Percentiles rank a stretch among this genome's conserved stretches.
phyloP scores from a whole-genome alignment of 2,329 filamentous ascomycete species.

The Aspergillus proliferans region DNA sequence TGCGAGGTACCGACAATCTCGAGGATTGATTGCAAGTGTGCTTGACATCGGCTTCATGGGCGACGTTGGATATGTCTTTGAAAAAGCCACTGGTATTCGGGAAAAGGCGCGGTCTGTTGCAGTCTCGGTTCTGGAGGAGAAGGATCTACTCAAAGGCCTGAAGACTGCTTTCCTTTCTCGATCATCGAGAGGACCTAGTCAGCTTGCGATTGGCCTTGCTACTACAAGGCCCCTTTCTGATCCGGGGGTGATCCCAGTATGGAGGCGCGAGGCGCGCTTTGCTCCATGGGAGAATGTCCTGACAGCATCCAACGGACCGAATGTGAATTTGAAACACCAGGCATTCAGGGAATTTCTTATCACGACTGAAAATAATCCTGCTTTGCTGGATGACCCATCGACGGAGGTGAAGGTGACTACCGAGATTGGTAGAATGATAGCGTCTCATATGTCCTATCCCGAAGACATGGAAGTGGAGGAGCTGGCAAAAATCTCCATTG shows the following conservation, averaged over 20 bases:
- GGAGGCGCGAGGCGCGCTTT: constrained; percentile 5
- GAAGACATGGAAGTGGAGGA: constrained; percentile 16
- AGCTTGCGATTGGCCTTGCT: constrained; percentile 3
- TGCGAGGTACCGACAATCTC: constrained; percentile 12
- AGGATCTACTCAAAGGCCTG: constrained; percentile 3
- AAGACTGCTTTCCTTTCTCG: constrained; percentile 1
- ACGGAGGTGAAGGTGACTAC: constrained; percentile 3
- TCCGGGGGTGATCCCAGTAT: background rate
- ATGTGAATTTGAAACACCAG: background rate
- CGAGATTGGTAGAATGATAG: constrained; percentile 9
- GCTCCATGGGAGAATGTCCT: constrained; percentile 3
- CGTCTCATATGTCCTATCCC: constrained; percentile 5
- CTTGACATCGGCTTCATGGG: constrained; percentile 11
- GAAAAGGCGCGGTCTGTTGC: constrained; percentile 8
- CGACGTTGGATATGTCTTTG: constrained; percentile 10
- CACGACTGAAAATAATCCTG: constrained; percentile 3
- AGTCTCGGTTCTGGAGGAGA: constrained; percentile 5
- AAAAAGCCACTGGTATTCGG: constrained; percentile 8
- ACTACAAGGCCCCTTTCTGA: background rate
- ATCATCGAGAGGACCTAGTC: background rate
- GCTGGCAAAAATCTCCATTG: constrained; percentile 14
- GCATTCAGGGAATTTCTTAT: constrained; percentile 3
- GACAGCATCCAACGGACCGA: background rate
- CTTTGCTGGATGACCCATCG: constrained; percentile 4
- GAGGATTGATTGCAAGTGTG: constrained; percentile 9